These are phyloP conservation scores for Irpex sp. DNA, from an alignment of 1,284 basidiomycete species.

Conservation along the genomic window DNA sequence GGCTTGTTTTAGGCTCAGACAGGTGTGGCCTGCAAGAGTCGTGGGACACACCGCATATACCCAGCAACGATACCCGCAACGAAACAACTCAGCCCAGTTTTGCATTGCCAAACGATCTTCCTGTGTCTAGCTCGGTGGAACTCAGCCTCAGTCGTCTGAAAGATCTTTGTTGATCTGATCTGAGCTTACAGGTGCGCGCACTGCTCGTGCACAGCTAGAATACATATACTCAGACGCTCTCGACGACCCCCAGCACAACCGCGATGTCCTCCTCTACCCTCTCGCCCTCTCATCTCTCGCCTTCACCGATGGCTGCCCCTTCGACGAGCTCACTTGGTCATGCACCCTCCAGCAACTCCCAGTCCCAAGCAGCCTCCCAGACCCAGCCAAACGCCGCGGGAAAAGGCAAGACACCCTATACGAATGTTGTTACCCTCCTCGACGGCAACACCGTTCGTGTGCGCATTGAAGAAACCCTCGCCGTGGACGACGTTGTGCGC, in stretches of 20 bases:
- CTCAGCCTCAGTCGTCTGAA: neutral
- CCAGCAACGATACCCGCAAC: neutral
- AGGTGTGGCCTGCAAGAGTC: neutral
- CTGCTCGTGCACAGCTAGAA: neutral
- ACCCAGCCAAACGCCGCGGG: neutral
- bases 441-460: slow-evolving; percentile 70
- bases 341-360: neutral
- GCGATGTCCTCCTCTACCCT: slow-evolving; percentile 3
- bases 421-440: slow-evolving; percentile 72
- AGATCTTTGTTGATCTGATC: neutral
- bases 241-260: neutral
- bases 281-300: neutral
- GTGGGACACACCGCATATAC: neutral
- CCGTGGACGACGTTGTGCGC: slow-evolving; percentile 74
- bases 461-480: slow-evolving; percentile 73
- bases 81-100: neutral
- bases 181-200: neutral
- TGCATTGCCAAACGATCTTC: neutral
- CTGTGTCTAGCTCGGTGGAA: neutral
- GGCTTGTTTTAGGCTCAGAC: neutral
- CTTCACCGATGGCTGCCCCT: neutral
- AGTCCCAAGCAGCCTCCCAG: neutral
- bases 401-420: slow-evolving; percentile 39
- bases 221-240: neutral
- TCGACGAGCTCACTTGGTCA: slow-evolving; percentile 1